Conservation (phyloP, 345 rosid species). For the Gossypium anomalum region DNA sequence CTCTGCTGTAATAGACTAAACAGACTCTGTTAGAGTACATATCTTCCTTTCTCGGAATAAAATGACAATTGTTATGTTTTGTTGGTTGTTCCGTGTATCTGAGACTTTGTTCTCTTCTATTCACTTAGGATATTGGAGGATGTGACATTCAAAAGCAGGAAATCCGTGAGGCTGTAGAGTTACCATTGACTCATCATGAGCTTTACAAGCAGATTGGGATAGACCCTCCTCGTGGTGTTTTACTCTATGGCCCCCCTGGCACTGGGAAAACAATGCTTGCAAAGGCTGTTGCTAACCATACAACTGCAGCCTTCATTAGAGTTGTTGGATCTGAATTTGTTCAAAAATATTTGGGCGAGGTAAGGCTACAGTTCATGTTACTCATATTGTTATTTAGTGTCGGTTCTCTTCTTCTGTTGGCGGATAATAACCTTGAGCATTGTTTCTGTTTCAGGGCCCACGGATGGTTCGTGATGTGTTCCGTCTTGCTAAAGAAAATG, state of each 20-base stretch:
- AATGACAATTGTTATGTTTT: neutral
- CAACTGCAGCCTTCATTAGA: constrained; percentile 96
- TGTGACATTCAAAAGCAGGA: constrained; percentile 94
- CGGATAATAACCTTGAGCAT: neutral
- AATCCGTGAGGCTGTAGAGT: constrained; percentile 96
- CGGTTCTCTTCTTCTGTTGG: neutral
- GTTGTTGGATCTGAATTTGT: constrained; percentile 99
- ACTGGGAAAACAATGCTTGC: constrained; percentile 99
- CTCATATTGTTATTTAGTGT: neutral
- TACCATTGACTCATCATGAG: constrained; percentile 93
- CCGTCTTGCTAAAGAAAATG: constrained; percentile 96
- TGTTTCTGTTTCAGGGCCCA: constrained; percentile 60
- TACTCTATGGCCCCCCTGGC: constrained; percentile 98
- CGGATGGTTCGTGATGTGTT: constrained; percentile 99
- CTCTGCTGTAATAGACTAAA: neutral
- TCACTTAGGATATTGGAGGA: constrained; percentile 87
- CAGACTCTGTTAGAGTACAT: constrained; percentile 7
- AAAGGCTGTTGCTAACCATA: constrained; percentile 94
- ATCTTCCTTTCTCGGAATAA: constrained; percentile 14
- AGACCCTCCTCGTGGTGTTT: constrained; percentile 96
- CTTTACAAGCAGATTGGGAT: constrained; percentile 95
- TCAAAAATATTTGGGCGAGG: constrained; percentile 98
- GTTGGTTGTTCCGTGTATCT: neutral
- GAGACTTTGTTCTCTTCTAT: constrained; percentile 8
- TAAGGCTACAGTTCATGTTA: constrained; percentile 13